A percentile compares a stretch with the other conserved stretches of the same genome.
Evolutionary conservation across 1,284 basidiomycete genomes (phyloP).

Genomic region (Ceratobasidium theobromae): DNA sequence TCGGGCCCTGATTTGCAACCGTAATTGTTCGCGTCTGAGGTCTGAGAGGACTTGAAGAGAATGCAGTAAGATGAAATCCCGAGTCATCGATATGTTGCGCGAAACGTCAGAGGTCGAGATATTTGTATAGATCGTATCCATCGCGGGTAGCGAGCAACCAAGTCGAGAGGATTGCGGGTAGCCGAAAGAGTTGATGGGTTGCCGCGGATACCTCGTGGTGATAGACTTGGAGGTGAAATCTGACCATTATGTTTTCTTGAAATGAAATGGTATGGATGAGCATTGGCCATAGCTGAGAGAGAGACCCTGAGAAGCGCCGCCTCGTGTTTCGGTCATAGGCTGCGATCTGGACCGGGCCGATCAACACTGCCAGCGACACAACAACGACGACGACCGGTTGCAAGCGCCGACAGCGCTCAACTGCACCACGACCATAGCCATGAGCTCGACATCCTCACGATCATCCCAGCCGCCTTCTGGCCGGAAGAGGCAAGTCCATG

Average conservation of each 20-base stretch:
- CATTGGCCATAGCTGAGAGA: not conserved
- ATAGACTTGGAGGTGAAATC: not conserved
- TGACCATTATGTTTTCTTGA: not conserved
- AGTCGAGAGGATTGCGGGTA: no score
- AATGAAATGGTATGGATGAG: not conserved
- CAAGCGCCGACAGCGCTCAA: not conserved
- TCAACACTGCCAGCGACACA: not conserved
- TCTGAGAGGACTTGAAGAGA: no score
- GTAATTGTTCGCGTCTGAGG: no score
- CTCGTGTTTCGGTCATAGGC: constrained; percentile 1
- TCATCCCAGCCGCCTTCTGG: constrained; percentile 29
- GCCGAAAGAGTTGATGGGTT: not conserved
- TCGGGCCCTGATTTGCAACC: no score
- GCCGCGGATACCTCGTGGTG: not conserved
- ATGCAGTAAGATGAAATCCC: no score
- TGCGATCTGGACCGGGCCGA: constrained; percentile 1
- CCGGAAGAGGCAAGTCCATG: constrained; percentile 29
- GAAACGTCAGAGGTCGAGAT: no score
- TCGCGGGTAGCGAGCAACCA: no score
- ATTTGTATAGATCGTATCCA: no score
- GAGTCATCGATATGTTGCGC: no score
- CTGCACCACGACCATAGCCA: not conserved
- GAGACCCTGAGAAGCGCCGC: not conserved
- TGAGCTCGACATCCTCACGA: constrained; percentile 24
- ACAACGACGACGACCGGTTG: not conserved